Conservation (phyloP, 805 yeast species). For the Jamesozyma spencerorum region DNA sequence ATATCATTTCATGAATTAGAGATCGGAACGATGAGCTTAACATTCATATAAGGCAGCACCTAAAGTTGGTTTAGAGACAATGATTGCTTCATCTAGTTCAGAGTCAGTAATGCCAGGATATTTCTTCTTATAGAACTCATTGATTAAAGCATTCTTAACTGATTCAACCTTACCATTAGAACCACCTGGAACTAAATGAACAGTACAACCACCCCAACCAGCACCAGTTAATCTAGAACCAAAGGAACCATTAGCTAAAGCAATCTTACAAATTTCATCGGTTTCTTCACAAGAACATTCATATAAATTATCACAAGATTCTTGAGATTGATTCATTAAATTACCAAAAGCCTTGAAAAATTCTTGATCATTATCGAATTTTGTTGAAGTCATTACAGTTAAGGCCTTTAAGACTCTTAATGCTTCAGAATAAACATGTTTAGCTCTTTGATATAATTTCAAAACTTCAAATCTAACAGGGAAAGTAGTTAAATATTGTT, state of each 20-base stretch:
- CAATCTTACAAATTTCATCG: constrained; percentile 45
- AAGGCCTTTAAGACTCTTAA: constrained; percentile 46
- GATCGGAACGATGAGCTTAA: too few species aligned
- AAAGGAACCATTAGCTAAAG: constrained; percentile 44
- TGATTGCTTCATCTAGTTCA: constrained; percentile 42
- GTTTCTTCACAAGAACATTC: constrained; percentile 50
- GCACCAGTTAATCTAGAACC: constrained; percentile 75
- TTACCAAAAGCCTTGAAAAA: constrained; percentile 40
- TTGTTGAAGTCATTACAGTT: constrained; percentile 30
- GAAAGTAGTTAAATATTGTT: constrained; percentile 38
- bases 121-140: constrained; percentile 41
- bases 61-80: constrained; percentile 46
- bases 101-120: constrained; percentile 41
- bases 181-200: constrained; percentile 41
- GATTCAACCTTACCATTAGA: constrained; percentile 21
- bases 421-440: constrained; percentile 55
- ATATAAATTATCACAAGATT: constrained; percentile 39
- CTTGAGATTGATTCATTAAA: constrained; percentile 52
- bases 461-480: constrained; percentile 48
- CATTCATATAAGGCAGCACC: constrained; percentile 37
- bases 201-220: constrained; percentile 69
- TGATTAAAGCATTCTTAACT: constrained; percentile 38
- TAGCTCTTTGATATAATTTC: constrained; percentile 49
- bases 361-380: constrained; percentile 16
- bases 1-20: too few species aligned